Base-by-base conservation (phyloP, 2,329 filamentous ascomycete species). In the Tolypocladium pustulatum region DNA sequence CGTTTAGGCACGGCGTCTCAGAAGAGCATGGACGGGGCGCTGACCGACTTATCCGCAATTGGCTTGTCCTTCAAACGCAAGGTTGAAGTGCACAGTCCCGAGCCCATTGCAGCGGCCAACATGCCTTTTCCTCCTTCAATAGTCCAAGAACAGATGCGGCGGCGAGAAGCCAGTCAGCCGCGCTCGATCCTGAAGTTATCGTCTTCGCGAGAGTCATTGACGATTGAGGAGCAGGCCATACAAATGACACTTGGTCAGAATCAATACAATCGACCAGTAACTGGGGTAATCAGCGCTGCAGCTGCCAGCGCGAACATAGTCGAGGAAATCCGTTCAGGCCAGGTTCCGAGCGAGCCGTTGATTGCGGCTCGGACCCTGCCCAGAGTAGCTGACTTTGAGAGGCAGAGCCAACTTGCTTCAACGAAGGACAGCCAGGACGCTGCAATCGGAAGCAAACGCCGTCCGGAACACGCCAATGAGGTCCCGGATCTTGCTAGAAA, bases 101-200 rank as follows among this genome's bases (percentile, higher is more conserved):
- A 37, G 4, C 71, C 71, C 1, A 61, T 27, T 4, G 58, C 36
- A 5, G 20, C 13, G 34, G 38, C 15, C 22, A 4, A 55, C 2
- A 65, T 64, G 10, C 66, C 66, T 3, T 66, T 61, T 7, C 67
- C 69, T 7, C 69, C 65, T n/a, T 73, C 73, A 0, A 58, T 75
- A 37, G 61, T 67, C 53, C 69, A 76, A 54, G 74, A 76, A 60
- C 70, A 74, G 60, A 61, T 64, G 15, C 67, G 68, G 27, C 68
- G 74, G 34, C 66, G 74, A 38, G 69, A 67, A 55, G 64, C 64
- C 3, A 60, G 49, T 5, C 61, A 63, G 17, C 68, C 71, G 7
- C 70, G 68, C 1, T 71, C 74, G 1, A 76, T 76, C 32, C 55
- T 76, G 36, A 74, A 73, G 51, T 34, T 58, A 53, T 37, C 57